Evolutionary conservation across 768 basidiomycete species (phyloP), one percentile per base, ranked within the genome.

Genomic region (Sutorius australiensis): DNA sequence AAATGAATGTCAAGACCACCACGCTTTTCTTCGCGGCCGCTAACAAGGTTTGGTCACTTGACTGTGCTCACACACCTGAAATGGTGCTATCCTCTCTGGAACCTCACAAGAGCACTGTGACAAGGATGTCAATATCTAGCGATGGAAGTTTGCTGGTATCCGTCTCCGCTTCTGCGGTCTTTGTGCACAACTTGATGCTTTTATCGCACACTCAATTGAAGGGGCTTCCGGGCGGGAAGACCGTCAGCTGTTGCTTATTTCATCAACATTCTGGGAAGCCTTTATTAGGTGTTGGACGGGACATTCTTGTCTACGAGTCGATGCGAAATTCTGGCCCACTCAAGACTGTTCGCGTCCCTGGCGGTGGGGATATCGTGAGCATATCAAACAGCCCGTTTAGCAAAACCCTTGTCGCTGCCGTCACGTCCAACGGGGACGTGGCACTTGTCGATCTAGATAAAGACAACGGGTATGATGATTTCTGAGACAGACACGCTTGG

Each of bases 381-480:
- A 66, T 89, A 9, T 74, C 80, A 7, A 82, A 80, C 55, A 88
- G 87, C 56, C 86, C 88, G 7, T 89, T 88, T 67, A 89, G 87
- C 69, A 89, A 84, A 71, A 84, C 83, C 2, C 70, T 90, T 32
- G 73, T 86, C 24, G 83, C 83, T 3, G 77, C 78, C 39, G 80
- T 78, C 1, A 83, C 77, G 38, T 72, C 77, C 12, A 72, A 68
- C 5, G 87, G 86, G 1, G 69, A 72, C 39, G 73, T 90, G 11
- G 74, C 68, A 4, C 73, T 89, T 8, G 68, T 89, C 45, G 89
- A 91, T 62, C 63, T 91, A 21, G 86, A 90, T 45, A 89, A 88
- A 65, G 86, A 89, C 53, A 83, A 83, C 59, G 78, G 80, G 87
- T 88, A 60, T 41, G 78, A 66, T 6, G 13, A 38, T 53, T 34